Evolutionary conservation across 2,329 filamentous ascomycete species (phyloP).

Genomic region (Penicillium sp.): DNA sequence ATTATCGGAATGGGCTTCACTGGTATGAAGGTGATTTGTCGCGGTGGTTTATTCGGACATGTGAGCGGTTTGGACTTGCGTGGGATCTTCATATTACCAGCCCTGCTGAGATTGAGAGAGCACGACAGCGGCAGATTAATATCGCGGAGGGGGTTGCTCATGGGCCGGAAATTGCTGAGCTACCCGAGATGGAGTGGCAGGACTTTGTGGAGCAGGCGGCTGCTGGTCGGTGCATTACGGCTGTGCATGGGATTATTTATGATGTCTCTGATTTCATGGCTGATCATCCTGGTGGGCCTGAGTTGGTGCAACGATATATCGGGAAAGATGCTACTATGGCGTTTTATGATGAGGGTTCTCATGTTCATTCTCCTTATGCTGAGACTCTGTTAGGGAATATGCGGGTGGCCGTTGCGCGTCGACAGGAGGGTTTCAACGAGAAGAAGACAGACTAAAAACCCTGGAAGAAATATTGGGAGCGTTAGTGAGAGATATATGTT

Average conservation of each 20-base stretch:
- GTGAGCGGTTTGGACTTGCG: not conserved
- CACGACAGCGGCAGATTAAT: not conserved
- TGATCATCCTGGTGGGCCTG: constrained; percentile 79
- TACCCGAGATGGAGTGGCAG: constrained; percentile 82
- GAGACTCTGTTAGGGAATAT: not conserved
- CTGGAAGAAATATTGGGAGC: not conserved
- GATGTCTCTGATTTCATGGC: constrained; percentile 80
- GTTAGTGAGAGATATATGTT: too few relatives aligned
- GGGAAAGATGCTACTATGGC: constrained; percentile 86
- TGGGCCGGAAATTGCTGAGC: constrained; percentile 39
- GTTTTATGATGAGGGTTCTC: constrained; percentile 37
- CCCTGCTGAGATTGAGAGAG: not conserved
- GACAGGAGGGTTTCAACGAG: not conserved
- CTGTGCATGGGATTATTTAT: constrained; percentile 80
- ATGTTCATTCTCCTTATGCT: not conserved
- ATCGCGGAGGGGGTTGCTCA: not conserved
- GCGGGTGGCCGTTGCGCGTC: not conserved
- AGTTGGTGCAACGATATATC: constrained; percentile 67
- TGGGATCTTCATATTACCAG: not conserved
- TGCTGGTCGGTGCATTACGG: constrained; percentile 72
- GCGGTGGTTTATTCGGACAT: not conserved
- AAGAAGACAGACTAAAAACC: not conserved
- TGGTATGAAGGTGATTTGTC: constrained; percentile 1
- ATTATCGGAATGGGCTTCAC: not conserved
- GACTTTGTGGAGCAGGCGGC: constrained; percentile 76